Base-by-base conservation (phyloP, 1,139 yeast species). In the Candida tetrigidarum region DNA sequence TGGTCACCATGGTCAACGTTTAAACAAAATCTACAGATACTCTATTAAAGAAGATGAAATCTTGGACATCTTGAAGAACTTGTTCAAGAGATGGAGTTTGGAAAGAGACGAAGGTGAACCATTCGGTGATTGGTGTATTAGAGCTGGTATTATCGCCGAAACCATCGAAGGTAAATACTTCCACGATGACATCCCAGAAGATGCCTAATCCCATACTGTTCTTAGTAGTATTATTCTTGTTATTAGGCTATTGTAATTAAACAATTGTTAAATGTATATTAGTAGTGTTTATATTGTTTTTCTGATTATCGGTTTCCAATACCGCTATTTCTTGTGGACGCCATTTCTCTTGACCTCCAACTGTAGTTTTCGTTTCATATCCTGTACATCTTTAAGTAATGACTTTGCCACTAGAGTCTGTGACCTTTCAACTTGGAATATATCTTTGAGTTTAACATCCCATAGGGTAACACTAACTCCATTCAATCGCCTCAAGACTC, bases 141-240 rank as follows among this genome's bases (percentile, higher is more conserved):
- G 98, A 70, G 80, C 75, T 39, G 97, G 96, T 19, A 80, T 90
- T 46, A 90, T 93, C 62, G 85, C 85, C 59, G 95, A 92, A 51
- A 92, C 98, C 28, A 69, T 81, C 40, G 96, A 90, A 66, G 99
- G 99, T 52, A 88, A 86, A 65, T 84, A 81, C 64, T 92, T 93
- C 89, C 96, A 95, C 76, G 97, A 92, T 50, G 95, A 88, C 60
- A 81, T 92, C 52, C 87, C 95, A 36, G 97, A 87, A 63, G 92
- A 85, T 46, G 86, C 86, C 37, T 77, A 59, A 39, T 22, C 4
- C 9, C n/a, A 11, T 18, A 4, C 22, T 18, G 10, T 18, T 11
- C 11, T 26, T 26, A 11, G 10, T 16, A 9, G 15, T 7, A 26
- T 37, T 37, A 12, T 37, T 28, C 16, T 28, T 28, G 16, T 28